Evolutionary conservation across 352 stramenopile genomes (phyloP).

Genomic region (Globisporangium okanoganense): DNA sequence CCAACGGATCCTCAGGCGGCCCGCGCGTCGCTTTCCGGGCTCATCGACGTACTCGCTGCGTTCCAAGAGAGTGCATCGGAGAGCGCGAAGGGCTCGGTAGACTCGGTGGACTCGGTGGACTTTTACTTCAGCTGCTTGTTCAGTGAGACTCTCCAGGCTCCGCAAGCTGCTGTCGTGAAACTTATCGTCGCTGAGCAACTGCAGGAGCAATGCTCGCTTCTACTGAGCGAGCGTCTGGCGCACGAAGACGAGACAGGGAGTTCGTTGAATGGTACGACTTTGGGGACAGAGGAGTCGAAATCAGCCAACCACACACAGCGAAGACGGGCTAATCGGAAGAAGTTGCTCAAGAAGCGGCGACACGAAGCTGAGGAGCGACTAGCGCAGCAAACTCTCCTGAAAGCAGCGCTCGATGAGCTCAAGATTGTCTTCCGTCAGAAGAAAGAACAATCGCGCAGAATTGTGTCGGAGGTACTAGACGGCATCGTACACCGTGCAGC

Average conservation of each 20-base stretch:
- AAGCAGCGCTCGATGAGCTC: constrained; percentile 41
- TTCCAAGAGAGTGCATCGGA: constrained; percentile 1
- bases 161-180: constrained; percentile 53
- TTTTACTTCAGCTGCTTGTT: constrained; percentile 41
- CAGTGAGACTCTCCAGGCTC: constrained; percentile 28
- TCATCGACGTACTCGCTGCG: constrained; percentile 7
- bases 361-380: constrained; percentile 30
- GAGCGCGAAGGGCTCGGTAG: constrained; percentile 15
- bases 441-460: constrained; percentile 19
- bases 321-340: constrained; percentile 61
- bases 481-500: constrained; percentile 41
- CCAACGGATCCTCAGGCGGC: neutral
- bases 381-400: constrained; percentile 37
- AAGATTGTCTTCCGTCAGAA: constrained; percentile 21
- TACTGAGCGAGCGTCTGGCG: constrained; percentile 54
- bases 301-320: constrained; percentile 43
- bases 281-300: constrained; percentile 6
- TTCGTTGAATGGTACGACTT: neutral
- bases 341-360: constrained; percentile 59
- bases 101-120: constrained; percentile 38
- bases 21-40: constrained; percentile 1
- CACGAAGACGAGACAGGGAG: constrained; percentile 31
- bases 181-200: constrained; percentile 71
- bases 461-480: constrained; percentile 30
- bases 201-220: constrained; percentile 63